Percentiles rank a stretch among this genome's conserved stretches.
phyloP scores from a whole-genome alignment of 805 yeast genomes.

The Candida ponderosae region DNA sequence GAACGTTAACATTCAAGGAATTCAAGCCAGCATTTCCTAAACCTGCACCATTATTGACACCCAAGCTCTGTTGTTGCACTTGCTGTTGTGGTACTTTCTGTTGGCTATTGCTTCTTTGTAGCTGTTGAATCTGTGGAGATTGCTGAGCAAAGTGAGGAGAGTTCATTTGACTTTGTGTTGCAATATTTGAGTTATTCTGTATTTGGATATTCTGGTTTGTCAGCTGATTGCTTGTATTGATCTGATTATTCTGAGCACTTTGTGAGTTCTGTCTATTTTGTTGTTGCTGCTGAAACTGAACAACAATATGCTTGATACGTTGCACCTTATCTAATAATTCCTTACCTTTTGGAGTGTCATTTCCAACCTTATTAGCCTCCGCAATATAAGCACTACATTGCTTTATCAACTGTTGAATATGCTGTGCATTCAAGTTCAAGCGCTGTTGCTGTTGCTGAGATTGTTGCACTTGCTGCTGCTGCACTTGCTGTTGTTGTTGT shows the following conservation, averaged over 20 bases:
- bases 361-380: constrained; percentile 56
- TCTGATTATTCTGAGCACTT: constrained; percentile 17
- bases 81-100: constrained; percentile 16
- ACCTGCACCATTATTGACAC: too few species aligned
- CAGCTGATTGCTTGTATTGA: constrained; percentile 9
- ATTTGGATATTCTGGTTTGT: constrained; percentile 6
- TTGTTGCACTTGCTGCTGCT: not conserved
- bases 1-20: too few species aligned
- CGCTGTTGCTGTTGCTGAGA: constrained; percentile 1
- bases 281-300: constrained; percentile 45
- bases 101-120: constrained; percentile 11
- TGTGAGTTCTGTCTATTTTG: constrained; percentile 15
- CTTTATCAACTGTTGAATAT: constrained; percentile 43
- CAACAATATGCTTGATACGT: constrained; percentile 50
- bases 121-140: constrained; percentile 17
- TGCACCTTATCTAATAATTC: constrained; percentile 58
- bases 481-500: not conserved
- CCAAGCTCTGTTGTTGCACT: too few species aligned
- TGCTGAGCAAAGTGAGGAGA: constrained; percentile 1
- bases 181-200: constrained; percentile 1
- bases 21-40: too few species aligned
- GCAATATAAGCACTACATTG: constrained; percentile 53
- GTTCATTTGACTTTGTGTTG: constrained; percentile 1
- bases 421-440: constrained; percentile 8
- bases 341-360: constrained; percentile 51